Evolutionary conservation across 305 asterid genomes (phyloP), one percentile per base, ranked within the genome.

Genomic region (Solanum chacoense): DNA sequence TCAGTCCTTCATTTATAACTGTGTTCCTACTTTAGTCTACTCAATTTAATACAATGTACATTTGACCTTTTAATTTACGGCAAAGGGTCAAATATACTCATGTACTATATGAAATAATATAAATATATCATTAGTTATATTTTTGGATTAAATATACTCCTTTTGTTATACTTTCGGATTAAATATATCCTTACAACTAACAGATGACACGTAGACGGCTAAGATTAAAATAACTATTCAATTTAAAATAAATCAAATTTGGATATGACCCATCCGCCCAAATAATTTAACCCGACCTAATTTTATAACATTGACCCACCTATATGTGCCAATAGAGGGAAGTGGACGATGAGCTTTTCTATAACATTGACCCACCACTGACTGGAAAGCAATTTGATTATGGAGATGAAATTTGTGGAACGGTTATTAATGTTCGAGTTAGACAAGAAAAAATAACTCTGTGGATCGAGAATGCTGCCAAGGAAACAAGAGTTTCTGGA

Each of bases 371-470:
- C 63, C 63, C 63, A 50, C 63, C n/a, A 80, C 92, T 97, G 96
- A 97, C 95, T 88, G 98, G 99, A 69, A 98, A 97, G 88, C 99
- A 97, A 90, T 97, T 97, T 92, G 96, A 96, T 87, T 78, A 93
- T 90, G 99, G 99, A 89, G 98, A 96, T 91, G 99, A 97, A 88
- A 97, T 97, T 71, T 97, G 99, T 91, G 99, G 98, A 90, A 98
- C 97, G 8, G 98, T 97, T 91, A 95, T 95, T 85, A 96, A 91
- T 92, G 95, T 97, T 83, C 93, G 98, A 90, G 32, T 18, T 72
- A 95, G 76, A 93, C 94, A 94, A 90, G 99, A 94, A 83, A 96
- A 91, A 91, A 94, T 97, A 89, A 35, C 97, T 89, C 11, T 95
- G n/a, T 97, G 99, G 99, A 97, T 99, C 45, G 95, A 94, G 94